Evolutionary conservation across 176 grass and related monocot genomes (phyloP).

Genomic region (Chrysopogon serrulatus): DNA sequence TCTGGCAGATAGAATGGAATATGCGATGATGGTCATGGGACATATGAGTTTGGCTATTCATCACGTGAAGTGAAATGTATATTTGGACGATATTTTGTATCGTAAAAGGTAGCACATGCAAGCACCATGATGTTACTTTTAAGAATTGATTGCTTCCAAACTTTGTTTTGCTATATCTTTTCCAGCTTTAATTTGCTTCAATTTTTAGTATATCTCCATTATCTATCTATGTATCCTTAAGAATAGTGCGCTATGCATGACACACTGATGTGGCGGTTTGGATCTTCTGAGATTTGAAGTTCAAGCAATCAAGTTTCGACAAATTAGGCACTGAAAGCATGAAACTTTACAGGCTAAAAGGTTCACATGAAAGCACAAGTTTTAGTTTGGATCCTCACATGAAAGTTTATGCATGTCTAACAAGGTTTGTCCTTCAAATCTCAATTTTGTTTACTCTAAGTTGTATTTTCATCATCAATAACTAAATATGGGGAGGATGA

Average conservation of each 20-base stretch:
- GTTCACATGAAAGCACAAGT: neutral
- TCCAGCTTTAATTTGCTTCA: neutral
- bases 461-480: neutral
- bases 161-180: neutral
- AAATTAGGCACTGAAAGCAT: neutral
- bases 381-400: neutral
- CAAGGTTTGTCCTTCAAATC: neutral
- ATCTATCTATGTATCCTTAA: neutral
- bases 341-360: neutral
- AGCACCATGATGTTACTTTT: neutral
- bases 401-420: neutral
- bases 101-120: neutral
- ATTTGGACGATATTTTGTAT: neutral
- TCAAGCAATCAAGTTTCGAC: neutral
- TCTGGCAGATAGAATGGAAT: neutral
- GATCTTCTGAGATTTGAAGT: neutral
- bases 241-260: neutral
- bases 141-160: neutral
- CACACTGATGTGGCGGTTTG: neutral
- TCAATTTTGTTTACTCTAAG: neutral
- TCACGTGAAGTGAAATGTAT: neutral
- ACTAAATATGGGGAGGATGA: neutral
- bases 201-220: neutral
- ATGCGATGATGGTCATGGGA: neutral
- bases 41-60: neutral